Evolutionary conservation across 768 basidiomycete species (phyloP).

Genomic region (Hypholoma fasciculare): DNA sequence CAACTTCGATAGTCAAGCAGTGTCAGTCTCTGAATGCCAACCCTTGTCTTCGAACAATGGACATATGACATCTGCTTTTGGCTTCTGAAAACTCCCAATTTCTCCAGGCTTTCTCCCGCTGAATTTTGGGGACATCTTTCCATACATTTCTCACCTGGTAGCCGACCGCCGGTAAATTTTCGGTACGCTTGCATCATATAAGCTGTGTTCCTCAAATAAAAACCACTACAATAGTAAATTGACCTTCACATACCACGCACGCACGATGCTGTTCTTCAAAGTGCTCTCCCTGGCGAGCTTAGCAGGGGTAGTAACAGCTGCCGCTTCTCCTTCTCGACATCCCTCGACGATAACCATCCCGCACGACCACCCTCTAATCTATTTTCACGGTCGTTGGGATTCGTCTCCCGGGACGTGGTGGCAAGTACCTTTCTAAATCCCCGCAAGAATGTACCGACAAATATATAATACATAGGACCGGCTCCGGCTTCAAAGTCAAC

Average conservation of each 20-base stretch:
- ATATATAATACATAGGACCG: slow-evolving; percentile 36
- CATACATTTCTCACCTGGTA: neutral
- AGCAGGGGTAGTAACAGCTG: neutral
- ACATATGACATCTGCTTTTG: neutral
- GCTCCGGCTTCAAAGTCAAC: slow-evolving; percentile 53
- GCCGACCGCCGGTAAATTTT: neutral
- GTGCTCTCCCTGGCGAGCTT: neutral
- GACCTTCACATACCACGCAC: neutral
- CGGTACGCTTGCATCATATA: neutral
- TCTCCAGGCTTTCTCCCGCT: neutral
- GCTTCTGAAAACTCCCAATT: neutral
- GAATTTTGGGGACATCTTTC: neutral
- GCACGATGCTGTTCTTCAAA: neutral
- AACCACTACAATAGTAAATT: neutral
- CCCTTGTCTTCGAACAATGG: too few species aligned
- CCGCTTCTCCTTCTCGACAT: neutral
- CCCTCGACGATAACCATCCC: slow-evolving; percentile 20
- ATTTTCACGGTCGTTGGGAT: slow-evolving; percentile 55
- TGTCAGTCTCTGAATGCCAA: too few species aligned
- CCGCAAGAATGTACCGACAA: neutral
- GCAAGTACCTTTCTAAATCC: slow-evolving; percentile 27
- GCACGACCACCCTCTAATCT: slow-evolving; percentile 42
- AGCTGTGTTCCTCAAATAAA: neutral
- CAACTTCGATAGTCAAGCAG: too few species aligned
- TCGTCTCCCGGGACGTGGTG: slow-evolving; percentile 53